Conservation (phyloP, 2,329 filamentous ascomycete genomes). For the Drechslera avenae region DNA sequence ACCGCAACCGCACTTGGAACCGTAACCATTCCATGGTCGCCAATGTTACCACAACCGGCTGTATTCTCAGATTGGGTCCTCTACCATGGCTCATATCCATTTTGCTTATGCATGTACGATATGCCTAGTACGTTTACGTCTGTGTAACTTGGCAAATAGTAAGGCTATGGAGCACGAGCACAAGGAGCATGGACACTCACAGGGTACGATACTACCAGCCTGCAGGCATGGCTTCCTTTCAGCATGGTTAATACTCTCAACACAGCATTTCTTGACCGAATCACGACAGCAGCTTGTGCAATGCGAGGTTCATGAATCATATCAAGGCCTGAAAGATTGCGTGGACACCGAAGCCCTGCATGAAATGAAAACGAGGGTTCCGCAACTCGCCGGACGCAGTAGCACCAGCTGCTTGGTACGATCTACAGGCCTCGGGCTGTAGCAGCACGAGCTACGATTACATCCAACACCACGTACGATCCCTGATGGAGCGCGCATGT, state of each 20-base stretch:
- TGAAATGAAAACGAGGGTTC: not conserved
- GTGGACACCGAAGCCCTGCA: not conserved
- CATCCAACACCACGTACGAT: not conserved
- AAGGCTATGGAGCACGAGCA: conserved; percentile 11
- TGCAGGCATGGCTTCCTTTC: conserved; percentile 1
- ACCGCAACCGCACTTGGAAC: conserved; percentile 8
- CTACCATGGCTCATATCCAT: conserved; percentile 2
- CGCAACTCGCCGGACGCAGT: not conserved
- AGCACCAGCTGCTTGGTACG: conserved; percentile 2
- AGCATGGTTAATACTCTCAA: not conserved
- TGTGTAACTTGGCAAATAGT: not conserved
- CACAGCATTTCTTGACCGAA: not conserved
- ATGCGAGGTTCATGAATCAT: not conserved
- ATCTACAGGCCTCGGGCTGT: not conserved
- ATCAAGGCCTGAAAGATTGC: not conserved
- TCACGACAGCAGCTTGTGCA: not conserved
- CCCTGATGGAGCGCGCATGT: not conserved
- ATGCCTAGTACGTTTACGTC: not conserved
- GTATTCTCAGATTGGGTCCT: not conserved
- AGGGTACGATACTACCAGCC: not conserved
- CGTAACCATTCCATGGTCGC: conserved; percentile 1
- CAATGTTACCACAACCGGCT: conserved; percentile 5
- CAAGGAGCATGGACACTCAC: not conserved
- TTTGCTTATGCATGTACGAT: conserved; percentile 4
- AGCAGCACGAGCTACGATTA: not conserved